These are phyloP conservation scores for Anethum foeniculum DNA, from an alignment of 140 eudicot species.

Conservation along the genomic window DNA sequence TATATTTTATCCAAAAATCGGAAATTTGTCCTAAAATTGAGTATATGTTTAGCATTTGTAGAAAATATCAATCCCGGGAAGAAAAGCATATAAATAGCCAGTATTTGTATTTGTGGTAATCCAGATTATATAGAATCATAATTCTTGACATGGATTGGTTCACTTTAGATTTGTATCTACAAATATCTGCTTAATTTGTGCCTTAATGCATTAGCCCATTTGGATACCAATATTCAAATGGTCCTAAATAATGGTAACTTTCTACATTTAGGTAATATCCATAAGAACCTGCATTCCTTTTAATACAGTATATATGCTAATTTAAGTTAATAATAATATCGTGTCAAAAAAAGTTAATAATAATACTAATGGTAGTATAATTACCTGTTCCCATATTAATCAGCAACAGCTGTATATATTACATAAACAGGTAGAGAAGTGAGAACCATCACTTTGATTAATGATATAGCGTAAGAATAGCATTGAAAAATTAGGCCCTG, in stretches of 20 bases:
- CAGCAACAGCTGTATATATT: neutral
- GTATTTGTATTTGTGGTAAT: neutral
- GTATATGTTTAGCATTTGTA: neutral
- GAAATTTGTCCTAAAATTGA: neutral
- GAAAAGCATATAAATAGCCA: neutral
- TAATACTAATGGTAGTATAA: neutral
- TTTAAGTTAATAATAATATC: too few species aligned
- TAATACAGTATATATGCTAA: neutral
- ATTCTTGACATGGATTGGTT: neutral
- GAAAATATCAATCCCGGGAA: neutral
- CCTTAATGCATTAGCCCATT: neutral
- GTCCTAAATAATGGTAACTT: neutral
- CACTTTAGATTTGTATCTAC: neutral
- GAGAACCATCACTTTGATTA: neutral
- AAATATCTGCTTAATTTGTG: neutral
- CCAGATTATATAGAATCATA: neutral
- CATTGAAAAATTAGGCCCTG: neutral
- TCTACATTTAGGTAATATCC: neutral
- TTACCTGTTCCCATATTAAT: neutral
- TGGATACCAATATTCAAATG: neutral
- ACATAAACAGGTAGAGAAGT: neutral
- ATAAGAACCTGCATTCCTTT: neutral
- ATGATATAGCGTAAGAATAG: conserved; percentile 3
- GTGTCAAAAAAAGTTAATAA: neutral
- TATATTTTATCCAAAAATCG: neutral